Evolutionary conservation across 1,284 basidiomycete genomes (phyloP).

Genomic region (Moesziomyces antarcticus): DNA sequence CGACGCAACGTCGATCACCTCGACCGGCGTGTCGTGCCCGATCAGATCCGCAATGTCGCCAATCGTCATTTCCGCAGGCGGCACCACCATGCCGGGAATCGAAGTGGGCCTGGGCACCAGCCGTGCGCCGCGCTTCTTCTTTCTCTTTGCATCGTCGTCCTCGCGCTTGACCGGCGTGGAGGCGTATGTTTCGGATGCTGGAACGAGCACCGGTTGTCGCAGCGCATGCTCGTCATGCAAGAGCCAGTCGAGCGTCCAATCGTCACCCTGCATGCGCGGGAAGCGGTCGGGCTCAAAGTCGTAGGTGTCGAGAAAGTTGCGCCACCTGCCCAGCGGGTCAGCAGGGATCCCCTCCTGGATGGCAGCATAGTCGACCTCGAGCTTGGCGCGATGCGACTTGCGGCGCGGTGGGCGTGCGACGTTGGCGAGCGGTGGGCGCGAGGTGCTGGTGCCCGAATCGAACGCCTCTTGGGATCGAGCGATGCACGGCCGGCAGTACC

Average conservation of each 20-base stretch:
- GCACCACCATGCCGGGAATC: conserved; percentile 78
- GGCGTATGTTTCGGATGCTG: conserved; percentile 8
- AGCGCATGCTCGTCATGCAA: conserved; percentile 35
- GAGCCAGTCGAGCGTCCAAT: conserved; percentile 60
- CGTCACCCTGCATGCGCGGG: conserved; percentile 36
- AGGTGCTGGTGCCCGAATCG: conserved; percentile 24
- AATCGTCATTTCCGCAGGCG: conserved; percentile 76
- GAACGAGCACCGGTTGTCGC: conserved; percentile 46
- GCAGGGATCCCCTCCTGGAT: conserved; percentile 59
- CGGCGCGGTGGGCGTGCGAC: conserved; percentile 39
- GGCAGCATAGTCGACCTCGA: conserved; percentile 56
- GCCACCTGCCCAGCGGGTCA: conserved; percentile 56
- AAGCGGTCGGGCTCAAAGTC: conserved; percentile 38
- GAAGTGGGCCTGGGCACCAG: conserved; percentile 22
- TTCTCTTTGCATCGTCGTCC: neutral
- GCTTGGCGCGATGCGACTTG: conserved; percentile 40
- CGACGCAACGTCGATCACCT: conserved; percentile 67
- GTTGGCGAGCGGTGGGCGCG: conserved; percentile 24
- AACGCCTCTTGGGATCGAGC: conserved; percentile 13
- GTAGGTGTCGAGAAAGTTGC: conserved; percentile 35
- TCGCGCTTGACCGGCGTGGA: conserved; percentile 5
- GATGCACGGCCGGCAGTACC: conserved; percentile 56
- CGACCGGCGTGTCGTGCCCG: conserved; percentile 68
- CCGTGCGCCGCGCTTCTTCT: conserved; percentile 8
- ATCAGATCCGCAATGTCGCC: conserved; percentile 82